Conservation (phyloP, 2,329 filamentous ascomycete genomes). For the Fusarium transvaalense region DNA sequence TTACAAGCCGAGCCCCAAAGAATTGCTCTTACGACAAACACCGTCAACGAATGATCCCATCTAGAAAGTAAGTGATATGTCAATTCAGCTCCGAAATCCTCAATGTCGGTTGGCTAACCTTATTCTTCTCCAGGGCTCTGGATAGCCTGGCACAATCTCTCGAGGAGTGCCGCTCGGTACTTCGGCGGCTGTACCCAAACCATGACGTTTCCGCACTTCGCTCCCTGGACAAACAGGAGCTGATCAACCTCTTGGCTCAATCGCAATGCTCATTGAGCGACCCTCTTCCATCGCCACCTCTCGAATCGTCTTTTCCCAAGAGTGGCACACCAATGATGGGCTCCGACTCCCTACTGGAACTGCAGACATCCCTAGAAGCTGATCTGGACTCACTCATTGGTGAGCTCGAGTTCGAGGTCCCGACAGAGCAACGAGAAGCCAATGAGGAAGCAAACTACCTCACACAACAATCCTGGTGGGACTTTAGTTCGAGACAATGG, state of each 20-base stretch:
- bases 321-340: constrained; percentile 59
- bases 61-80: constrained; percentile 72
- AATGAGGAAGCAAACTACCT: constrained; percentile 26
- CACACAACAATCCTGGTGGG: constrained; percentile 38
- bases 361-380: constrained; percentile 41
- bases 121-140: constrained; percentile 60
- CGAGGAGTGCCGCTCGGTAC: constrained; percentile 68
- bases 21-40: constrained; percentile 86
- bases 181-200: constrained; percentile 68
- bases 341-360: constrained; percentile 34
- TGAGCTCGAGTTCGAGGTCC: constrained; percentile 39
- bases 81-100: constrained; percentile 21
- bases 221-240: constrained; percentile 69
- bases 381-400: constrained; percentile 41
- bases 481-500: constrained; percentile 34
- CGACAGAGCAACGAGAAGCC: constrained; percentile 30
- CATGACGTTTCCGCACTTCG: constrained; percentile 65
- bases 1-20: constrained; percentile 84
- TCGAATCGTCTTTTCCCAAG: constrained; percentile 63
- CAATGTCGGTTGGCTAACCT: constrained; percentile 19
- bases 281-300: constrained; percentile 66
- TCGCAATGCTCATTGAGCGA: constrained; percentile 56
- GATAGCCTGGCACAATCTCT: constrained; percentile 73
- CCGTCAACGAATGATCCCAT: constrained; percentile 80
- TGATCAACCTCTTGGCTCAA: constrained; percentile 68